Evolutionary conservation across 139 green algal genomes (phyloP), one percentile per base, ranked within the genome.

Genomic region (Volvox reticuliferus): DNA sequence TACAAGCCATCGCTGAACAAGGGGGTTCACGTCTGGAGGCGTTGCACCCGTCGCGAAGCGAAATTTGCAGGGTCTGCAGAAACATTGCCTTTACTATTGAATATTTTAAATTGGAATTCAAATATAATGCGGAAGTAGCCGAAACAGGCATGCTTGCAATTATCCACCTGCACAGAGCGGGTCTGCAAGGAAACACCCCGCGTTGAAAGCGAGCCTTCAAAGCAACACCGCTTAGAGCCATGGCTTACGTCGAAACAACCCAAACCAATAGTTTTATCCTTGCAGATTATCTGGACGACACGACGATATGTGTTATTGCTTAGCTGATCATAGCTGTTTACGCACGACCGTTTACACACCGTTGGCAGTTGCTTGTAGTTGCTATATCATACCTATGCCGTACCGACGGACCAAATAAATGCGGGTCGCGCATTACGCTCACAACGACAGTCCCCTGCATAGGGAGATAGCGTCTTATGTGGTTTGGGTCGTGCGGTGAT

Each of bases 1-100:
- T 5, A 28, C n/a, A 26, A 94, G 84, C 93, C 93, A 95, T 30
- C 90, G 62, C 79, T 85, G 21, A 0, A 71, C 88, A 33, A 87
- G 73, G 9, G 71, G n/a, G 50, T 28, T 20, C 5, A 79, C 2
- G 22, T 88, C 65, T 73, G 9, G 24, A 28, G 21, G 65, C 21
- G 65, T 73, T 9, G 65, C 65, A 28, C 24, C 21, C 65, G 65
- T 28, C 21, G 65, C 65, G 65, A 2, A 73, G 65, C 65, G 65
- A 24, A 73, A 73, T 24, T 9, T 24, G 21, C 21, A 16, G 24
- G 65, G 65, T 73, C 65, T 73, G 65, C 65, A 28, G 65, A 73
- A 28, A 28, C 6, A 9, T 24, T 73, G 65, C 21, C 24, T 24
- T 73, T 73, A 73, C 19, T 9, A 28, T 28, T 73, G 5, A 28